Base-by-base conservation (phyloP, 305 asterid genomes). In the Fraxinus sp. region DNA sequence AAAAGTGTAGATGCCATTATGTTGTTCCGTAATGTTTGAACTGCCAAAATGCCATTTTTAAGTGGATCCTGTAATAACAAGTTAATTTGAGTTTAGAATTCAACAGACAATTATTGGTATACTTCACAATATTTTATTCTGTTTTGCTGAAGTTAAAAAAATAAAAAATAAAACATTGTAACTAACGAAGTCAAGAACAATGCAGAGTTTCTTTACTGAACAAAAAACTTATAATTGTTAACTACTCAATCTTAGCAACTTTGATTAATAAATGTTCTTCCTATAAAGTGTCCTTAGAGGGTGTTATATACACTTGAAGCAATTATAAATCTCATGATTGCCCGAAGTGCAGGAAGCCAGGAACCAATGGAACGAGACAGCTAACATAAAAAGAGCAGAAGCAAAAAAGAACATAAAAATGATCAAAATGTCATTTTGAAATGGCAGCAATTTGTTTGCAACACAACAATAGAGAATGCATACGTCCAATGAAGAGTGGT, bases 1-100 rank as follows among this genome's bases (percentile, higher is more conserved):
- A 95, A 86, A 71, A 95, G 92, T 0, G 97, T 95, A 1, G 98
- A 95, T 0, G 98, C 98, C 98, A 95, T 95, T 83, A 95, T 95
- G 81, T 92, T 93, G 92, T 95, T 95, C 82, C 97, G 94, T 72
- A 93, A 83, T 3, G 98, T 92, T 87, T 95, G 97, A 84, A 95
- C 91, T 8, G 96, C 91, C 87, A 95, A 83, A 11, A 91, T 93
- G 0, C 98, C 97, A 30, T 95, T 95, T 85, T 92, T 95, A 0
- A 92, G 78, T 62, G 97, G 95, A 86, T 95, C 98, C 98, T 95
- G 91, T 11, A 43, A 43, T n/a, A 55, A 68, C 18, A 84, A 37
- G 64, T 82, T 41, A 20, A 74, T 55, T 36, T n/a, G 30, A 68
- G 70, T 82, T n/a, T 77, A 6, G 72, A 46, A 22, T 39, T 70